phyloP scores from a whole-genome alignment of 768 basidiomycete species.

The Tricholoma flavovirens region DNA sequence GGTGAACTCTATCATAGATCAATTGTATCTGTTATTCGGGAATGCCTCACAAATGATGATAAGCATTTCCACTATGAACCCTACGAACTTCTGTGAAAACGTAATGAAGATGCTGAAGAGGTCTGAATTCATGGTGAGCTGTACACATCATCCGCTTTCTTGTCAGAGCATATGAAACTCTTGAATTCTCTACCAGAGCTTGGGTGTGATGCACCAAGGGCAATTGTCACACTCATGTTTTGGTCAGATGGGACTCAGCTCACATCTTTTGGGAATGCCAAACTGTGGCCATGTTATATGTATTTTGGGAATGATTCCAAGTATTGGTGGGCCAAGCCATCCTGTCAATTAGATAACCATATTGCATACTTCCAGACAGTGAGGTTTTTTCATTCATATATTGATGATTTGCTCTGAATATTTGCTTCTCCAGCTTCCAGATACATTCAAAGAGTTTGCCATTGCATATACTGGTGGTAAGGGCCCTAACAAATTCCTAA shows the following conservation, averaged over 20 bases:
- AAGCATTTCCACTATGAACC: constrained; percentile 16
- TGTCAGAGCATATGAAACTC: constrained; percentile 7
- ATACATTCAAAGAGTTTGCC: constrained; percentile 3
- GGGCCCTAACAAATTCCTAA: not conserved
- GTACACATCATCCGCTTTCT: constrained; percentile 13
- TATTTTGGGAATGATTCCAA: constrained; percentile 31
- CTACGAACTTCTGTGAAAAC: constrained; percentile 14
- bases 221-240: constrained; percentile 18
- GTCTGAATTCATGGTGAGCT: constrained; percentile 13
- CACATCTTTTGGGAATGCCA: constrained; percentile 23
- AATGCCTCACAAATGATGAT: not conserved
- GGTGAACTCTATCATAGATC: constrained; percentile 15
- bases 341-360: constrained; percentile 17
- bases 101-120: no score
- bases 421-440: not conserved
- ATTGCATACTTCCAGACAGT: constrained; percentile 23
- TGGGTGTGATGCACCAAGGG: constrained; percentile 9
- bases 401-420: no score
- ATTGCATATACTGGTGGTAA: not conserved
- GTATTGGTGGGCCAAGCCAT: constrained; percentile 20
- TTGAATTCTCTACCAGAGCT: not conserved
- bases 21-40: constrained; percentile 4
- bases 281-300: constrained; percentile 30
- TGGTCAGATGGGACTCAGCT: constrained; percentile 27
- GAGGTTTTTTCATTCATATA: constrained; percentile 6